Base-by-base conservation (phyloP, 2,329 filamentous ascomycete species). In the Remersonia thermophila region DNA sequence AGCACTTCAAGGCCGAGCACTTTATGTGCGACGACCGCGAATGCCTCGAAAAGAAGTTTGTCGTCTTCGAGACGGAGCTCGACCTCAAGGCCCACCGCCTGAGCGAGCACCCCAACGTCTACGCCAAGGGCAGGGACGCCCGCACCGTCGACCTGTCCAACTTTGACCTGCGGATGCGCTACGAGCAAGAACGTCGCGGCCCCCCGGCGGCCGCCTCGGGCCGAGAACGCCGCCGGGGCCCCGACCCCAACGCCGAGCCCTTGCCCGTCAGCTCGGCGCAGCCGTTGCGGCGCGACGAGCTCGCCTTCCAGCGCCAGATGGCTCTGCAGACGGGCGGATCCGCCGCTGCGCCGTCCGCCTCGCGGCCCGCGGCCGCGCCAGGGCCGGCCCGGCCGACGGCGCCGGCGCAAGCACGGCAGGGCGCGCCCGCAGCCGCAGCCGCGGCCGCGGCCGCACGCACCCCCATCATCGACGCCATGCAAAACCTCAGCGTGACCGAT, bases 11-110 rank as follows among this genome's bases (percentile, higher is more conserved):
- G 44, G 79, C 79, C 47, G 86, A 91, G 39, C 91, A 98, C 57
- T 94, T 79, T 52, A 63, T 87, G 1, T 98, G 91, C 53, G 58
- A 73, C 6, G 86, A 98, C 50, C 69, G 72, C 36, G 87, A 94
- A 53, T 98, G 91, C 51, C 56, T 91, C 52, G 91, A 96, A 49
- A 94, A 94, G 71, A 96, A 95, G 55, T 95, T 96, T 54, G 82
- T 96, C 20, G 91, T 96, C 1, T 98, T 98, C 49, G 84, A 85
- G 37, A 87, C 86, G 0, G 84, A 95, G 52, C 78, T 98, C 67
- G 91, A 98, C 51, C 63, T 98, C 32, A 93, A 96, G 56, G 91
- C 82, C 3, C 91, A 98, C 59, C 84, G 93, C 55, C 61, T 98
- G 8, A 80, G 82, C 48, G 73, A 79, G 36, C 91, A 98, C 54